Evolutionary conservation across 148 eudicot genomes (phyloP), one percentile per base, ranked within the genome.

Genomic region (Euryodendron excelsum): DNA sequence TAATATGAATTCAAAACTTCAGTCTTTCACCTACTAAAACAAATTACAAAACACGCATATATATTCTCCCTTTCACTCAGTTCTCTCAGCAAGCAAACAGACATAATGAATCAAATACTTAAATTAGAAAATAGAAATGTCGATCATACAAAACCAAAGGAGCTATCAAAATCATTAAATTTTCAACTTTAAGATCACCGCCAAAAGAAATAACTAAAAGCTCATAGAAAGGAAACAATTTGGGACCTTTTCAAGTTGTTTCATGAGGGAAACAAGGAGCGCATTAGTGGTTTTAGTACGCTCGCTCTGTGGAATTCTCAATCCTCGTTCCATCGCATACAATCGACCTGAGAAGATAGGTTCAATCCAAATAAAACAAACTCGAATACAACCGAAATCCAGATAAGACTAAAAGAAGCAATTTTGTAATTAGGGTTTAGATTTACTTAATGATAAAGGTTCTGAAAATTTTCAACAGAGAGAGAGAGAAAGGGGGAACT

Each of bases 261-360:
- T 91, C 88, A 96, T 96, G 62, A 96, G 93, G 31, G 99, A 93
- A 50, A 89, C 69, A 34, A 96, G 94, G 62, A 96, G 82, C 25
- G 93, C 75, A 47, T 81, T 93, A 34, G 98, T 96, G 58, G 89
- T 89, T 77, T 92, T 90, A 18, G 98, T 96, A 25, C 98, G 92
- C 63, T 88, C 97, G 64, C 55, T 88, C 74, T 80, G 86, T 4
- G 98, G 97, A 80, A 96, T 88, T 87, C 80, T 92, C 79, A 96
- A 78, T 47, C 99, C 99, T 80, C 94, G 85, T 74, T 96, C 98
- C 98, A 96, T 96, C 63, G 98, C 99, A 76, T 93, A 93, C 85
- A 96, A 88, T 79, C 99, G 92, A 86, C 99, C 99, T 96, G 84
- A 34, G 34, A 79, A 60, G 56, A 69, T 7, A 20, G 39, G 39